These are phyloP conservation scores for Cladorrhinum sp. DNA, from an alignment of 2,329 filamentous ascomycete species.

Conservation along the genomic window DNA sequence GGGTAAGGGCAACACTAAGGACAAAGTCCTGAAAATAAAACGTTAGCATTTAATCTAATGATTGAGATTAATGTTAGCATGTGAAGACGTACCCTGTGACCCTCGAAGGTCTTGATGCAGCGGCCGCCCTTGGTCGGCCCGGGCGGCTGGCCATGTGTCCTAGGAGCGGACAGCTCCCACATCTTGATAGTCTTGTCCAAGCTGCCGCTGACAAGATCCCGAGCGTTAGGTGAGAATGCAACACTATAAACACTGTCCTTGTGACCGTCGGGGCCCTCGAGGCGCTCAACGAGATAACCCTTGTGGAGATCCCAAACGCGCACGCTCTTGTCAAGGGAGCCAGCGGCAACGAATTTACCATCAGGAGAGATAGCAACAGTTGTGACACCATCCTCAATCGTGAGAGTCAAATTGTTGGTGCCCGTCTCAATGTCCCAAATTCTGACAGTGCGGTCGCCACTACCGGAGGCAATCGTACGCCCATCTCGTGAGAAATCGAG, in stretches of 20 bases:
- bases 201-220: slow-evolving; percentile 90
- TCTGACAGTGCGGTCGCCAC: slow-evolving; percentile 88
- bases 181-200: slow-evolving; percentile 99
- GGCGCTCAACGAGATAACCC: slow-evolving; percentile 82
- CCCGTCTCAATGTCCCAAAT: slow-evolving; percentile 93
- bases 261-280: slow-evolving; percentile 91
- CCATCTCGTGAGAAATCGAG: slow-evolving; percentile 93
- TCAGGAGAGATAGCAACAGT: slow-evolving; percentile 97
- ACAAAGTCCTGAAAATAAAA: slow-evolving; percentile 75
- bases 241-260: slow-evolving; percentile 97
- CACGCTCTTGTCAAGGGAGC: slow-evolving; percentile 95
- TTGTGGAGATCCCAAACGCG: slow-evolving; percentile 91
- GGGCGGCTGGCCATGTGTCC: slow-evolving; percentile 53
- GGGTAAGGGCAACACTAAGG: slow-evolving; percentile 89
- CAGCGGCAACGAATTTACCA: slow-evolving; percentile 89
- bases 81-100: slow-evolving; percentile 69
- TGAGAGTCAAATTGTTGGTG: slow-evolving; percentile 77
- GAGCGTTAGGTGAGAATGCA: slow-evolving; percentile 89
- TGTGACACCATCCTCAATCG: slow-evolving; percentile 94
- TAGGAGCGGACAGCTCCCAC: slow-evolving; percentile 84
- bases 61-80: background rate
- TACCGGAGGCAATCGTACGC: slow-evolving; percentile 90
- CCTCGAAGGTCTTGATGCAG: slow-evolving; percentile 95
- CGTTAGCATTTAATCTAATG: slow-evolving; percentile 28
- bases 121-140: slow-evolving; percentile 75